Evolutionary conservation across 495 filamentous ascomycete genomes (phyloP).

Genomic region (Hypoxylon rickii): DNA sequence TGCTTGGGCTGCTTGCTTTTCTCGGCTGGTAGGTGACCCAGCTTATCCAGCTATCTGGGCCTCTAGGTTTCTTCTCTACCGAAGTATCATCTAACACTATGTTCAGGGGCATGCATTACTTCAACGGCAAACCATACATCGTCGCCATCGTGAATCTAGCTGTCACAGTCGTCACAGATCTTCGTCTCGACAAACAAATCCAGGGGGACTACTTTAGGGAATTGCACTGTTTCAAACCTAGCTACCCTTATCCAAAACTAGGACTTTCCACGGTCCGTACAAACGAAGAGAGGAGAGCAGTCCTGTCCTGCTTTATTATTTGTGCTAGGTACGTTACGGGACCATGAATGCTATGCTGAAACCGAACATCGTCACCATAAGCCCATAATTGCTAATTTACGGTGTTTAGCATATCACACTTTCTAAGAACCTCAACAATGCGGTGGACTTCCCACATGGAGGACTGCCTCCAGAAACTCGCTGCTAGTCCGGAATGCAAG

Average conservation of each 20-base stretch:
- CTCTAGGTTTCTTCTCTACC: not conserved
- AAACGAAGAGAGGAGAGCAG: slow-evolving; percentile 38
- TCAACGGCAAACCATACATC: slow-evolving; percentile 42
- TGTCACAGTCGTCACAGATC: slow-evolving; percentile 56
- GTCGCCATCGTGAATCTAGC: slow-evolving; percentile 54
- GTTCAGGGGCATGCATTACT: slow-evolving; percentile 36
- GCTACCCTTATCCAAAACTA: slow-evolving; percentile 22
- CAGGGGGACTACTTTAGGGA: slow-evolving; percentile 27
- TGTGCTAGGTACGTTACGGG: slow-evolving; percentile 35
- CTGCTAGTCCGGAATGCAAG: slow-evolving; percentile 23
- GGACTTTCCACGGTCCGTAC: slow-evolving; percentile 24
- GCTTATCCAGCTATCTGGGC: not conserved
- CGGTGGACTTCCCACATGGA: slow-evolving; percentile 41
- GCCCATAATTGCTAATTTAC: no score
- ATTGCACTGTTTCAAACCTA: slow-evolving; percentile 33
- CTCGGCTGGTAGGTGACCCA: slow-evolving; percentile 45
- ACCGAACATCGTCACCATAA: no score
- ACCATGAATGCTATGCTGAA: no score
- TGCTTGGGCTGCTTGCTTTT: slow-evolving; percentile 54
- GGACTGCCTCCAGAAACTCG: slow-evolving; percentile 34
- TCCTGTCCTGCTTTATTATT: slow-evolving; percentile 31
- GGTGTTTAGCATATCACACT: slow-evolving; percentile 36
- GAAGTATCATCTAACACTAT: slow-evolving; percentile 7
- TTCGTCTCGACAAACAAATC: slow-evolving; percentile 57
- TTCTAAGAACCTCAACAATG: slow-evolving; percentile 36